phyloP scores from a whole-genome alignment of 805 yeast genomes.

The Monosporozyma unispora region DNA sequence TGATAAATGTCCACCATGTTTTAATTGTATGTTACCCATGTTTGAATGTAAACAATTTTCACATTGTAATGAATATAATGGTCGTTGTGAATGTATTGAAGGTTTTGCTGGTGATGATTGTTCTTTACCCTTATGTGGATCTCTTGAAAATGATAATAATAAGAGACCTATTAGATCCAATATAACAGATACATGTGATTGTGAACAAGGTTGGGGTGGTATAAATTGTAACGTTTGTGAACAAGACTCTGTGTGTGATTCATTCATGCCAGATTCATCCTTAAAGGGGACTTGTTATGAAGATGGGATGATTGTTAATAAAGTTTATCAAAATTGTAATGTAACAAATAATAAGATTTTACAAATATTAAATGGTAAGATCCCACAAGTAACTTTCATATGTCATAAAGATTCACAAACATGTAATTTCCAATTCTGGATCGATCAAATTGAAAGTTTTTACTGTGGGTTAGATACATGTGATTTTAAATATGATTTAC shows the following conservation, averaged over 20 bases:
- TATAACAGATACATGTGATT: constrained; percentile 47
- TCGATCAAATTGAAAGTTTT: constrained; percentile 80
- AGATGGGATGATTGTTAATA: constrained; percentile 72
- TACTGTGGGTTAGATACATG: constrained; percentile 79
- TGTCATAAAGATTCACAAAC: constrained; percentile 57
- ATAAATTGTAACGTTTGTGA: constrained; percentile 87
- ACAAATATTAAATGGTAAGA: constrained; percentile 65
- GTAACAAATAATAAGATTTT: constrained; percentile 85
- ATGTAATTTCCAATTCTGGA: constrained; percentile 96
- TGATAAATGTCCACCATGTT: constrained; percentile 71
- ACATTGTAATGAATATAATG: constrained; percentile 77
- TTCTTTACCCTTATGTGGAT: constrained; percentile 79
- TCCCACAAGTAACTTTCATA: constrained; percentile 87
- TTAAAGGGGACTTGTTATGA: constrained; percentile 82
- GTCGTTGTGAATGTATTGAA: constrained; percentile 82
- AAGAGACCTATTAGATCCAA: constrained; percentile 54
- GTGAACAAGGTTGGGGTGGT: constrained; percentile 87
- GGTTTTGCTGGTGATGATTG: constrained; percentile 96
- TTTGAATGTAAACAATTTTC: constrained; percentile 88
- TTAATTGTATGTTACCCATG: constrained; percentile 89
- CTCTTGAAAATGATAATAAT: constrained; percentile 39
- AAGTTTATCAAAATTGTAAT: constrained; percentile 84
- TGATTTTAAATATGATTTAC: constrained; percentile 53
- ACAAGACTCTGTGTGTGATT: constrained; percentile 65
- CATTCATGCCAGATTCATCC: constrained; percentile 74